Conservation (phyloP, 768 basidiomycete genomes). For the Hirschioporus abietinus region DNA sequence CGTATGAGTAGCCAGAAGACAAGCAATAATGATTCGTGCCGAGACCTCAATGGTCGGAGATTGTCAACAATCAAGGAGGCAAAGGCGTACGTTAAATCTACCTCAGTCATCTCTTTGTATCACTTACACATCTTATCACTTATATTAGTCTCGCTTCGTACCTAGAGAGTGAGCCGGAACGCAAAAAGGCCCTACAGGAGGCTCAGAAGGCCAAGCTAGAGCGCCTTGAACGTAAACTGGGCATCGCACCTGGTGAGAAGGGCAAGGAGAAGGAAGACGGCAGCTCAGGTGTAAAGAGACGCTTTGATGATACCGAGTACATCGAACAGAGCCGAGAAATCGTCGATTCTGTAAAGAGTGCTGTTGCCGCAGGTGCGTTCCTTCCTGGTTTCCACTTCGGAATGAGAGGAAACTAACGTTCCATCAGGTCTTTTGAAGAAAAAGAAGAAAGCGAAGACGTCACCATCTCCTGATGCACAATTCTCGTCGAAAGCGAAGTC, state of each 20-base stretch:
- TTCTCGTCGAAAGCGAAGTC: constrained; percentile 5
- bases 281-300: constrained; percentile 72
- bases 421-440: constrained; percentile 63
- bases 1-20: constrained; percentile 97
- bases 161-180: constrained; percentile 77
- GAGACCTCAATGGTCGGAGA: constrained; percentile 86
- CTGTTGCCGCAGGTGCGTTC: constrained; percentile 73
- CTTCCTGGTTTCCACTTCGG: constrained; percentile 16
- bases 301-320: constrained; percentile 89
- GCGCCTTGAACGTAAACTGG: constrained; percentile 77
- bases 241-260: constrained; percentile 43
- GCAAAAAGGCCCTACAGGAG: constrained; percentile 71
- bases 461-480: constrained; percentile 18
- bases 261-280: constrained; percentile 35
- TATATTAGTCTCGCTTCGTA: constrained; percentile 69
- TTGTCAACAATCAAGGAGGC: constrained; percentile 96
- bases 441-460: constrained; percentile 62
- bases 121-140: neutral
- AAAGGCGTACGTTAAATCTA: constrained; percentile 60
- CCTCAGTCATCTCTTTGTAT: neutral
- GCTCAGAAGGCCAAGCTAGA: constrained; percentile 80
- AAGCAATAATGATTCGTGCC: constrained; percentile 89
- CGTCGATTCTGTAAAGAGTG: constrained; percentile 86
- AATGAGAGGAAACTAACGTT: neutral
- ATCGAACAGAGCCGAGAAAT: constrained; percentile 88